Evolutionary conservation across 495 filamentous ascomycete genomes (phyloP).

Genomic region (Podospora pseudopauciseta): DNA sequence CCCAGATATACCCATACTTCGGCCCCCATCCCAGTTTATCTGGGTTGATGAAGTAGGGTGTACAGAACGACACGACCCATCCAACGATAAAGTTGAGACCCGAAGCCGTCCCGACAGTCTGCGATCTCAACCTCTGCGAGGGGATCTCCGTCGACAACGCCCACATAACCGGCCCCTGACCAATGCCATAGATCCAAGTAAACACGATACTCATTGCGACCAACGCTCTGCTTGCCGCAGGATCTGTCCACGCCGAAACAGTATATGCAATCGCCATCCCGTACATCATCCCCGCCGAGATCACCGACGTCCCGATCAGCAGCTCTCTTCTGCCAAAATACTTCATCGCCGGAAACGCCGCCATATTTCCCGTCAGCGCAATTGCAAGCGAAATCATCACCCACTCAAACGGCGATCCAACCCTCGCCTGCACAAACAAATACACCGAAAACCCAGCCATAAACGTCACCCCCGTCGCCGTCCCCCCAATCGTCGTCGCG

Average conservation of each 20-base stretch:
- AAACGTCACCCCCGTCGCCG: slow-evolving; percentile 31
- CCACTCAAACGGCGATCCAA: slow-evolving; percentile 33
- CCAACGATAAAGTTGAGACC: slow-evolving; percentile 45
- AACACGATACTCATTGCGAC: slow-evolving; percentile 27
- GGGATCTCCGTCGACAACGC: slow-evolving; percentile 44
- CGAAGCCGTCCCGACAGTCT: slow-evolving; percentile 49
- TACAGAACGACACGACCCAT: slow-evolving; percentile 44
- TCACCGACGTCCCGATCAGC: slow-evolving; percentile 20
- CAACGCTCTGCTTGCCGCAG: slow-evolving; percentile 24
- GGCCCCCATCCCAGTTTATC: slow-evolving; percentile 48
- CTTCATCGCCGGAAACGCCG: slow-evolving; percentile 31
- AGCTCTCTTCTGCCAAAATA: slow-evolving; percentile 24
- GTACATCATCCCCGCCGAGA: slow-evolving; percentile 27
- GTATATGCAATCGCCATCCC: slow-evolving; percentile 31
- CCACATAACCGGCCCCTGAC: slow-evolving; percentile 41
- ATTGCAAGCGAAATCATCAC: slow-evolving; percentile 33
- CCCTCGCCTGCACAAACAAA: slow-evolving; percentile 29
- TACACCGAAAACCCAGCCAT: slow-evolving; percentile 35
- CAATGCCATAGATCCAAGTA: slow-evolving; percentile 38
- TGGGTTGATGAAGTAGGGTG: slow-evolving; percentile 51
- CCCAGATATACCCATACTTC: slow-evolving; percentile 54
- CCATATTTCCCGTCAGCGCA: slow-evolving; percentile 31
- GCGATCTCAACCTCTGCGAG: slow-evolving; percentile 47
- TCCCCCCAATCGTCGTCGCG: slow-evolving; percentile 24
- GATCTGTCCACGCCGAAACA: slow-evolving; percentile 3